Evolutionary conservation across 768 basidiomycete species (phyloP).

Genomic region (Coprinopsis cinerea): DNA sequence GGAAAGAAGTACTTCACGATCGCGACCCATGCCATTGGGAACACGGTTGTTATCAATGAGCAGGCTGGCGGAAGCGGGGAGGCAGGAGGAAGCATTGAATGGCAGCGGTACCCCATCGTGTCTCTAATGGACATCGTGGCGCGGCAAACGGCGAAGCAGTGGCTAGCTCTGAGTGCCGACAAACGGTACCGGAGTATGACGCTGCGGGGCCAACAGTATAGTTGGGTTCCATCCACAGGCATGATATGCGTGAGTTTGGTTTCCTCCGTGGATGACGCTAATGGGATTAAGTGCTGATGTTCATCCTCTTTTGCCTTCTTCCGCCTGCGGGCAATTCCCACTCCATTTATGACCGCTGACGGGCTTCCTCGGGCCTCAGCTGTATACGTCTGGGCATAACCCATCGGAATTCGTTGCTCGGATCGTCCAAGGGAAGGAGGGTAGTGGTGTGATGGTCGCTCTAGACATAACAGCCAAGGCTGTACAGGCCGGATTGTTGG

Average conservation of each 20-base stretch:
- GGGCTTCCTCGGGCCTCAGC: not conserved
- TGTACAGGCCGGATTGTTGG: conserved; percentile 8
- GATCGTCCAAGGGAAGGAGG: conserved; percentile 4
- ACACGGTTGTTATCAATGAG: conserved; percentile 9
- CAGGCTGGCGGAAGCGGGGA: conserved; percentile 1
- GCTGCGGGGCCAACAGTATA: conserved; percentile 2
- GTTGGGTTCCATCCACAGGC: conserved; percentile 5
- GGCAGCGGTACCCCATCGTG: conserved; percentile 6
- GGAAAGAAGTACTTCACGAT: conserved; percentile 47
- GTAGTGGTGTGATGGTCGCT: not conserved
- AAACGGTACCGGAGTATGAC: conserved; percentile 8
- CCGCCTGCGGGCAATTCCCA: not conserved
- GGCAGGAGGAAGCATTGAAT: conserved; percentile 8
- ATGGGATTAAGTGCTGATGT: conserved; percentile 3
- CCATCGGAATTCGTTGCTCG: conserved; percentile 12
- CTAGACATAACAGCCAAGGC: conserved; percentile 9
- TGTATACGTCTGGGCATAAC: conserved; percentile 7
- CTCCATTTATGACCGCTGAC: not conserved
- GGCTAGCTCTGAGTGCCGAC: conserved; percentile 6
- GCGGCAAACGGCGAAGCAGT: conserved; percentile 8
- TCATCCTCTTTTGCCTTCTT: not conserved
- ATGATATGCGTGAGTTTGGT: conserved; percentile 11
- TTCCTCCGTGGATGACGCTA: too few species aligned
- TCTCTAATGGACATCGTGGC: conserved; percentile 4
- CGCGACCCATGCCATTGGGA: conserved; percentile 45